Percentiles rank a stretch among this genome's conserved stretches.
phyloP scores from a whole-genome alignment of 164 flowering plant species.

The Pachysandra terminalis region DNA sequence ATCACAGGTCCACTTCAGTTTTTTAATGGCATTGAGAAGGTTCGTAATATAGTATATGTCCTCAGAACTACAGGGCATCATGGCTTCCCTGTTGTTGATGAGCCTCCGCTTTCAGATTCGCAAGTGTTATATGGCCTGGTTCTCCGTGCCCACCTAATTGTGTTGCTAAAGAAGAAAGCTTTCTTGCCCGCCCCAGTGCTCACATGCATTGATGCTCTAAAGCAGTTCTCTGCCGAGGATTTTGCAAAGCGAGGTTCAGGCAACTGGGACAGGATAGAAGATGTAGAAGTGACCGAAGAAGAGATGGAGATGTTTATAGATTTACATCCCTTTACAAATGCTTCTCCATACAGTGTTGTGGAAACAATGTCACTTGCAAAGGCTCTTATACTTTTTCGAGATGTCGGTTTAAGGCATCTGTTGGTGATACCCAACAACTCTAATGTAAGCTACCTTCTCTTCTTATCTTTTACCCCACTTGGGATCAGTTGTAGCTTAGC shows the following conservation, averaged over 20 bases:
- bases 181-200: constrained; percentile 42
- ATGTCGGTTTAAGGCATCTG: constrained; percentile 81
- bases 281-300: constrained; percentile 55
- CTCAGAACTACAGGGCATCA: too few species aligned
- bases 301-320: constrained; percentile 96
- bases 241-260: constrained; percentile 93
- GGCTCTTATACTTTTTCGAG: constrained; percentile 77
- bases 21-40: too few species aligned
- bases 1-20: too few species aligned
- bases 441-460: neutral
- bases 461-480: too few species aligned
- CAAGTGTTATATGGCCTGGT: constrained; percentile 81
- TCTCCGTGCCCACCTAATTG: constrained; percentile 78
- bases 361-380: constrained; percentile 98
- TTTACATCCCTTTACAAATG: constrained; percentile 86
- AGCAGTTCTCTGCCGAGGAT: constrained; percentile 59
- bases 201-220: constrained; percentile 34
- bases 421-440: constrained; percentile 83
- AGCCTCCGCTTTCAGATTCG: too few species aligned
- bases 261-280: constrained; percentile 74
- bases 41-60: too few species aligned
- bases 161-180: constrained; percentile 61
- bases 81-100: too few species aligned
- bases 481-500: neutral
- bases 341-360: constrained; percentile 86